A percentile compares a stretch with the other conserved stretches of the same genome.
phyloP scores from a whole-genome alignment of 257 asterid species.

The Solanum verrucosum region DNA sequence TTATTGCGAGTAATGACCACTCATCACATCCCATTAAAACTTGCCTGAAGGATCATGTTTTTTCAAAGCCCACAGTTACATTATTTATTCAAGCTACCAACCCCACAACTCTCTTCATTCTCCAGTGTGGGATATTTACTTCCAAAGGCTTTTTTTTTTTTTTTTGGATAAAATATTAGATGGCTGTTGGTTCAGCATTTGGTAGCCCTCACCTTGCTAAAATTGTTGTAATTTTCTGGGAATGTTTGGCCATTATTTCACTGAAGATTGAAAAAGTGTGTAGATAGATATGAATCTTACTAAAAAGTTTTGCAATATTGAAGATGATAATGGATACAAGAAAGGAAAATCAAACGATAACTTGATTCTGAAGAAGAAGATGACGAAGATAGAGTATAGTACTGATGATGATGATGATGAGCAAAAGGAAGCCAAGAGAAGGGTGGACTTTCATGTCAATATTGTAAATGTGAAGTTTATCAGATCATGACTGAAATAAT shows the following conservation, averaged over 20 bases:
- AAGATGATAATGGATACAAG: neutral
- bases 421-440: neutral
- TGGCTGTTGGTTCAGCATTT: neutral
- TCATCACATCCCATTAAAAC: neutral
- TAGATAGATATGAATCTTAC: neutral
- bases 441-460: neutral
- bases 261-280: neutral
- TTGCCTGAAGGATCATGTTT: neutral
- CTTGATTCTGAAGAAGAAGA: neutral
- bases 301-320: neutral
- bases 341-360: neutral
- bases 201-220: neutral
- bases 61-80: rapidly evolving
- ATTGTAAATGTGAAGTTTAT: neutral
- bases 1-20: neutral
- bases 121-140: neutral
- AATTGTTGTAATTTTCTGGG: neutral
- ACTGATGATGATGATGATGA: neutral
- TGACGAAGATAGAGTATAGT: neutral
- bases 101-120: neutral
- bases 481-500: neutral
- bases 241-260: neutral
- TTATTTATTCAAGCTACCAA: neutral
- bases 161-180: neutral
- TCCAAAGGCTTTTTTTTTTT: neutral